These are phyloP conservation scores for Singerocomus inundabilis DNA, from an alignment of 1,284 basidiomycete species.

Conservation along the genomic window DNA sequence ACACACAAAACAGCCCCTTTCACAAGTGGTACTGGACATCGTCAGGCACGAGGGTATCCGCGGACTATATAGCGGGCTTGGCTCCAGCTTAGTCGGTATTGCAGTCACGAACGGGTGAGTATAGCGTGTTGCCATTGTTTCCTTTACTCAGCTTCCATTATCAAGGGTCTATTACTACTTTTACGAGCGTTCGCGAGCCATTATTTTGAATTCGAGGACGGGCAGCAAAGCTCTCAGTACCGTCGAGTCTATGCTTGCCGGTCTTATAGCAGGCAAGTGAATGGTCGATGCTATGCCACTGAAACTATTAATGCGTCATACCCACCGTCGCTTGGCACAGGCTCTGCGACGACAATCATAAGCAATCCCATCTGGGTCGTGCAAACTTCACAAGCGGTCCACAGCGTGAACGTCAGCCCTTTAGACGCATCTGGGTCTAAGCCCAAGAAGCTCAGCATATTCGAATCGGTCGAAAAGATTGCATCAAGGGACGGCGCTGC, in stretches of 20 bases:
- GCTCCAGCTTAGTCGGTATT: constrained; percentile 86
- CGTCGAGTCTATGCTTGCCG: constrained; percentile 86
- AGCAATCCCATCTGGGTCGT: constrained; percentile 97
- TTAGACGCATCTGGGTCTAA: constrained; percentile 27
- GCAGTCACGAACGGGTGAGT: constrained; percentile 87
- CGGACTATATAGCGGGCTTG: constrained; percentile 88
- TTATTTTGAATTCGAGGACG: constrained; percentile 54
- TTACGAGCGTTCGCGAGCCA: constrained; percentile 67
- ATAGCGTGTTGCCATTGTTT: constrained; percentile 8
- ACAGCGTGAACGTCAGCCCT: constrained; percentile 43
- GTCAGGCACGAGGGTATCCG: constrained; percentile 82
- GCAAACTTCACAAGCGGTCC: constrained; percentile 89
- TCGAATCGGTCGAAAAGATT: constrained; percentile 73
- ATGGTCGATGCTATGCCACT: neutral
- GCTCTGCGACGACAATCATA: constrained; percentile 86
- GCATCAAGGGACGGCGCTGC: constrained; percentile 73
- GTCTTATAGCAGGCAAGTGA: constrained; percentile 75
- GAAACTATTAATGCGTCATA: neutral
- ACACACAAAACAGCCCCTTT: constrained; percentile 44
- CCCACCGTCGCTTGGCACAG: constrained; percentile 37
- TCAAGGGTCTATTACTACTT: constrained; percentile 81
- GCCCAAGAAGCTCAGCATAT: constrained; percentile 59
- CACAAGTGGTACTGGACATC: constrained; percentile 67
- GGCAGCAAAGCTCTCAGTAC: constrained; percentile 75
- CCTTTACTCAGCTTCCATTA: neutral